These are phyloP conservation scores for Priceomyces castillae DNA, from an alignment of 805 yeast species.

Conservation along the genomic window DNA sequence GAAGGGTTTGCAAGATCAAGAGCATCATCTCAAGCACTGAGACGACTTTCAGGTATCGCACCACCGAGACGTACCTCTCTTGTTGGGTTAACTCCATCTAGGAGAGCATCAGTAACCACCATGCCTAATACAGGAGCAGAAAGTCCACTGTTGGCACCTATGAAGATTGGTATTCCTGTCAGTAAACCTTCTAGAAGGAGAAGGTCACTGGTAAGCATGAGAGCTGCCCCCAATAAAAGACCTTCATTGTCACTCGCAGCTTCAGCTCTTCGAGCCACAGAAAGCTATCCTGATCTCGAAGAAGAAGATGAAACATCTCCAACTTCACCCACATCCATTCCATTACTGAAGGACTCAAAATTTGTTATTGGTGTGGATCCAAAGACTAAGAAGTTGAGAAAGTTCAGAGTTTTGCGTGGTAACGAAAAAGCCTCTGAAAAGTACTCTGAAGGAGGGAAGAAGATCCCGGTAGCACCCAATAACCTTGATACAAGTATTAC, in stretches of 20 bases:
- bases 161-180: slow-evolving; percentile 38
- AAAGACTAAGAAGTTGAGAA: slow-evolving; percentile 23
- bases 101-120: background rate
- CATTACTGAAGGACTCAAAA: slow-evolving; percentile 8
- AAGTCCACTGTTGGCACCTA: slow-evolving; percentile 17
- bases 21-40: slow-evolving; percentile 19
- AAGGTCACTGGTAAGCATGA: slow-evolving; percentile 19
- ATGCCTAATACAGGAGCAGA: background rate
- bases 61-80: slow-evolving; percentile 7
- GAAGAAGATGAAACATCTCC: slow-evolving; percentile 10
- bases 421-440: slow-evolving; percentile 4
- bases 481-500: slow-evolving; percentile 31
- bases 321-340: background rate
- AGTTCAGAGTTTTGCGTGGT: slow-evolving; percentile 19
- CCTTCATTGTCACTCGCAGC: slow-evolving; percentile 6
- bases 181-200: slow-evolving; percentile 30
- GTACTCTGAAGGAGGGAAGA: slow-evolving; percentile 11
- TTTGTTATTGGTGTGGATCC: slow-evolving; percentile 36
- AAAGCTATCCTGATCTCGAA: slow-evolving; percentile 9
- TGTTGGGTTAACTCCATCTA: background rate
- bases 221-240: slow-evolving; percentile 10
- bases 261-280: slow-evolving; percentile 6
- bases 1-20: slow-evolving; percentile 11
- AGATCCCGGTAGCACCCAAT: slow-evolving; percentile 38
- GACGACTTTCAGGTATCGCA: slow-evolving; percentile 37